Evolutionary conservation across 192 early-diverging fungal genomes (phyloP), one percentile per base, ranked within the genome.

Genomic region (Geranomyces michiganensis): DNA sequence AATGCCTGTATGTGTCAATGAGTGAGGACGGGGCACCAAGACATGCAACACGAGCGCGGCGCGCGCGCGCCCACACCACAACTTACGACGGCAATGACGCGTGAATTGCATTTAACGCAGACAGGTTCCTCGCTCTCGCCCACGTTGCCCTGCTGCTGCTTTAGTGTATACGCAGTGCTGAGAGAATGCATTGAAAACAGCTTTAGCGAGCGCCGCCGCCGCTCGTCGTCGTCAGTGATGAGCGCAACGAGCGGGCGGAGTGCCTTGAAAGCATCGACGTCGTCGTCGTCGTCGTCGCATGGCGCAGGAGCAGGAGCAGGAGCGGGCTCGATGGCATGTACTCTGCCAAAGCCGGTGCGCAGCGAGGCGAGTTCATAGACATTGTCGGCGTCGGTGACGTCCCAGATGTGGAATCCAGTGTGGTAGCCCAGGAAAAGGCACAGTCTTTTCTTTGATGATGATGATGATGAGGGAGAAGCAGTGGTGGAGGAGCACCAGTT

Each of bases 401-500:
- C 80, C 92, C 92, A 94, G 17, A 94, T 79, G 63, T 94, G 92
- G 59, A 94, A 90, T 8, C 92, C 92, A 62, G 84, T 24, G 9
- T 68, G 68, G 74, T 93, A 93, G 27, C 90, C 92, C 56, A 93
- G 72, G 26, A 88, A 67, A 27, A 89, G 67, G 71, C 87, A 88
- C 9, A 83, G 77, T 49, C 79, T 77, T 55, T 62, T 26, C 30
- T 49, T 1, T 14, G 62, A 19, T 33, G 5, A 29, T 64, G 31
- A 51, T 17, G 31, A 14, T 41, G n/a, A 45, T 26, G 36, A 41
- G 36, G 36, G 36, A 10, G 36, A 41, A 10, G 10, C 10, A 10
- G 36, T 41, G 36, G 36, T 41, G 36, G 36, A 7, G 36, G 36
- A 41, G 24, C 17, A n/a, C 59, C 59, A 72, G 29, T 64, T 51